Base-by-base conservation (phyloP, 805 yeast species). In the Kazachstania viticola region DNA sequence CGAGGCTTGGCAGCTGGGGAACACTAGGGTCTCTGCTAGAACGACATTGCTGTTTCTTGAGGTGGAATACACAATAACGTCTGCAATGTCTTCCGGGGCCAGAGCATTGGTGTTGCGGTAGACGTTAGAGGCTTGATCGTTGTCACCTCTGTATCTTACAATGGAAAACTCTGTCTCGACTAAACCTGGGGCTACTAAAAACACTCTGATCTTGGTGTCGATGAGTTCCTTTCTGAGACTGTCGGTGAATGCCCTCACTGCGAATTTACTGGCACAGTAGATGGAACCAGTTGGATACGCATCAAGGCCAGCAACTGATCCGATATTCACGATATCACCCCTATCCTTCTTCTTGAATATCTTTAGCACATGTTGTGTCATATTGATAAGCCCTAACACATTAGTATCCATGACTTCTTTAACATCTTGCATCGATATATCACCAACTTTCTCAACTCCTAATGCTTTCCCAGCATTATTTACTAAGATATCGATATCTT, bases 1-100 rank as follows among this genome's bases (percentile, higher is more conserved):
- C 37, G 81, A 69, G 4, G 93, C 95, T 64, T 87, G 96, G 62
- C 80, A 77, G 28, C 75, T 69, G 13, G 95, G 82, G 62, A 85
- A 82, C 9, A 88, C 76, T 52, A 87, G 65, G 13, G 83, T 65
- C 52, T 85, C 94, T 3, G 80, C 79, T 47, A 74, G 55, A 3
- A 73, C 80, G 1, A 77, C 71, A 47, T 71, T 73, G 36, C 60
- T 60, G 44, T 62, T 68, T 61, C 79, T 69, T 2, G 78, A 62
- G 19, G 73, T 61, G 3, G 71, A 69, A 42, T 70, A 74, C 4
- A 70, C 72, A 44, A 73, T 71, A 38, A 72, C 45, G 39, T 75
- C 80, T 4, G 79, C 78, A 43, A 73, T 65, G 45, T 74, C 79
- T 21, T 62, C 70, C 3, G 78, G 77, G 21, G 54, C 56, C 36